Conservation (phyloP, 306 rosid genomes). For the Rosa rugosa region DNA sequence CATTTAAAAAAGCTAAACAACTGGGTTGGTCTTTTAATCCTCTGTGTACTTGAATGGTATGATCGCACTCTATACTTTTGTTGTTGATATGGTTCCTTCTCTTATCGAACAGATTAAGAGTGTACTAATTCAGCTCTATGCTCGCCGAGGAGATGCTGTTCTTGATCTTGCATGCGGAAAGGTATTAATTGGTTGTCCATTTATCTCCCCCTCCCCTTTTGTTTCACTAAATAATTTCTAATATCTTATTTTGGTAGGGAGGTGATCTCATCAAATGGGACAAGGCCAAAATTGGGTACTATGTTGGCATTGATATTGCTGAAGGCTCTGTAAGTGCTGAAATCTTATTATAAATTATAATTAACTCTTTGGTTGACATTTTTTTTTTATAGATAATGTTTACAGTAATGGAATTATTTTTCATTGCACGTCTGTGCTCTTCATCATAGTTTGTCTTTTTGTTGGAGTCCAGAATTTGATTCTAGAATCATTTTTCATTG, state of each 20-base stretch:
- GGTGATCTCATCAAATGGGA: constrained; percentile 99
- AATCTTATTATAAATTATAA: neutral
- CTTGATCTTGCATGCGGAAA: constrained; percentile 98
- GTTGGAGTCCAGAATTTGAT: neutral
- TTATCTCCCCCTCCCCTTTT: constrained; percentile 8
- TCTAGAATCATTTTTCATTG: neutral
- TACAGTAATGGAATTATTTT: neutral
- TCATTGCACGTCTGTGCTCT: neutral
- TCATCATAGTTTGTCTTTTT: neutral
- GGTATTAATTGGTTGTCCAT: constrained; percentile 44
- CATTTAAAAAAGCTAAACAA: constrained; percentile 92
- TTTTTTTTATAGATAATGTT: neutral
- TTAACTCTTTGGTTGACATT: constrained; percentile 18
- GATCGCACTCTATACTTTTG: neutral
- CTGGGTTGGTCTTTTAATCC: constrained; percentile 54
- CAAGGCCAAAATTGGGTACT: constrained; percentile 92
- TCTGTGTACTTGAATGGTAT: neutral
- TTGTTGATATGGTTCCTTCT: constrained; percentile 10
- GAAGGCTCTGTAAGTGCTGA: constrained; percentile 81
- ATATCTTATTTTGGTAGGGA: constrained; percentile 54
- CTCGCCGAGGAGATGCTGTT: constrained; percentile 84
- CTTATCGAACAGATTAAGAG: constrained; percentile 78
- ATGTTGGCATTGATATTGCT: constrained; percentile 96
- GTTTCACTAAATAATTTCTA: constrained; percentile 5
- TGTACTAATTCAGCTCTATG: constrained; percentile 89